Base-by-base conservation (phyloP, 306 rosid species). In the Cucurbita moschata region DNA sequence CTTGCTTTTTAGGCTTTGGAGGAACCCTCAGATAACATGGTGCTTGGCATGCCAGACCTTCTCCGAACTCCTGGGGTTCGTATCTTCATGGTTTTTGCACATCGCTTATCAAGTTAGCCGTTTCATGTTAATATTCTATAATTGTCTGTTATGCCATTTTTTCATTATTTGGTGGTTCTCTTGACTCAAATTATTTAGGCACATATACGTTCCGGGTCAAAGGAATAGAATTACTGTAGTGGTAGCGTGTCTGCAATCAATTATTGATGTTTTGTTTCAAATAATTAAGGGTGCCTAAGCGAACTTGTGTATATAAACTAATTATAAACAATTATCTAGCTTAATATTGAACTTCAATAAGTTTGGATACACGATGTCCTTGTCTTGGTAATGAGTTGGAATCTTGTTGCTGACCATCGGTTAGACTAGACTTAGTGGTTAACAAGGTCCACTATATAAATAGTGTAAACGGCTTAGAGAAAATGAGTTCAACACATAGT, bases 61-160 rank as follows among this genome's bases (percentile, higher is more conserved):
- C 82, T 88, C 43, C 87, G 56, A 79, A 89, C 94, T 70, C 96
- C 90, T 10, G 92, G 91, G 83, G 97, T 92, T 38, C 51, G 94
- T 80, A 67, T 53, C 71, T 78, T 82, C 67, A 55, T 51, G 18
- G 30, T 43, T 51, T 71, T 76, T 56, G 70, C 7, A 26, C 26
- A 8, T 16, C 59, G 4, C 46, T 51, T 50, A 15, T 50, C 26
- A 12, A 26, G 51, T 70, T 37, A 14, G 44, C 46, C 3, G 26
- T 23, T 50, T 23, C 44, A 49, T 30, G 23, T 26, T 68, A 50
- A 50, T 30, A n/a, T 4, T 23, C 10, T 26, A 70, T 16, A 26
- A 46, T 35, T 70, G 26, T 70, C 47, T 70, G 46, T 14, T 51
- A 51, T 51, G 46, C 47, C 9, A 50, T 15, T 51, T 70, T 50